Evolutionary conservation across 1,284 basidiomycete genomes (phyloP).

Genomic region (Amylostereum areolatum): DNA sequence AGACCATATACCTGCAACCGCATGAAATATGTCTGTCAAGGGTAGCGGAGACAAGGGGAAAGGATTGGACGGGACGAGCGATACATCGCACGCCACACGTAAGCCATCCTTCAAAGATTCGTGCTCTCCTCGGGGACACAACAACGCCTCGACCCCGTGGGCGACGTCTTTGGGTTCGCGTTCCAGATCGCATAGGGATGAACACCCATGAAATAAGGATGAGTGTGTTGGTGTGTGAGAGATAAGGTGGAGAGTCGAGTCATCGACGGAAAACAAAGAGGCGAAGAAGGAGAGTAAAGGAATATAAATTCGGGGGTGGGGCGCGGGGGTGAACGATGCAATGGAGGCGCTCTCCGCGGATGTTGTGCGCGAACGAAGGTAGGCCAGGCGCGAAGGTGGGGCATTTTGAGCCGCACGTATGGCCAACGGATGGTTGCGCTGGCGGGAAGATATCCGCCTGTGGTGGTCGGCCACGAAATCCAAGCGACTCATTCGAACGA

Average conservation of each 20-base stretch:
- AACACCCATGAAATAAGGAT: constrained; percentile 24
- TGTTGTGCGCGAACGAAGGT: constrained; percentile 15
- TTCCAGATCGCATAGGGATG: too few relatives aligned
- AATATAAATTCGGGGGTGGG: constrained; percentile 22
- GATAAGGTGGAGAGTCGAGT: constrained; percentile 26
- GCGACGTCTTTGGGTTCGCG: too few relatives aligned
- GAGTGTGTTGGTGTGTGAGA: constrained; percentile 22
- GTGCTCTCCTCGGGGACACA: too few relatives aligned
- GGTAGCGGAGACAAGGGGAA: too few relatives aligned
- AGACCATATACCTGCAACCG: too few relatives aligned
- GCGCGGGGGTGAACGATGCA: constrained; percentile 9
- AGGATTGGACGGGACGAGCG: too few relatives aligned
- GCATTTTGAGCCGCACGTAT: background rate
- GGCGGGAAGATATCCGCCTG: constrained; percentile 2
- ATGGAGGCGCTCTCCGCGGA: constrained; percentile 11
- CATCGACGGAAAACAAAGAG: constrained; percentile 27
- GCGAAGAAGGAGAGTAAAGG: constrained; percentile 28
- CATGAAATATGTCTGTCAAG: too few relatives aligned
- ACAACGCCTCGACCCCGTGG: too few relatives aligned
- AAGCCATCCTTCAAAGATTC: too few relatives aligned
- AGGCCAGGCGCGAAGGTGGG: constrained; percentile 7
- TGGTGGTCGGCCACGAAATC: constrained; percentile 11
- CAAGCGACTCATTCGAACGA: constrained; percentile 18
- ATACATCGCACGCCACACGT: too few relatives aligned
- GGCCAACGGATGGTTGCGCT: background rate